Base-by-base conservation (phyloP, 495 filamentous ascomycete species). In the Astrothelium subdiscretum region DNA sequence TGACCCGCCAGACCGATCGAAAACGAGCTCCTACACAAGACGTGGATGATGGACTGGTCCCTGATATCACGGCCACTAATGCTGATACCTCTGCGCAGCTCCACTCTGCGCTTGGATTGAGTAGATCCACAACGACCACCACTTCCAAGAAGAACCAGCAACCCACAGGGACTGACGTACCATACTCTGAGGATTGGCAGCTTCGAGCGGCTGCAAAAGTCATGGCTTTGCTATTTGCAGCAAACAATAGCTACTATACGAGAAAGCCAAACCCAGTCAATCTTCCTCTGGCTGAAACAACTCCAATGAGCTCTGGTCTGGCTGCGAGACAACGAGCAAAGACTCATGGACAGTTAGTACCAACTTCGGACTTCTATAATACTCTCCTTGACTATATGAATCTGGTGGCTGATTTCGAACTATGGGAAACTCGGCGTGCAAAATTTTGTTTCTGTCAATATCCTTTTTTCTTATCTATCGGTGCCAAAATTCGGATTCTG, bases 391-490 rank as follows among this genome's bases (percentile, higher is more conserved):
- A 97, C 70, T 92, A 90, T 68, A 82, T 86, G 1, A 89, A 96
- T 69, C 81, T 97, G 1, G 82, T 95, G 62, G 84, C 85, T 0
- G 92, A 97, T 73, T 97, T 94, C 68, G 89, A 95, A 68, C 79
- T 80, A 20, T 97, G 92, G 92, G 92, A 96, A 72, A 80, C 83
- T 18, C 85, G 78, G 66, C 78, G 81, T 54, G 81, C 82, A 1
- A 88, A 83, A 64, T 96, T 97, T 67, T 83, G 90, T 3, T 96
- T 97, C 70, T 97, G 91, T 69, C 90, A 96, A 69, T 96, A 92
- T 68, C 92, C 92, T 2, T 95, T 96, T 74, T 88, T 96, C 67
- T 79, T 97, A 32, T 95, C 90, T 59, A 92, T 97, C 66, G 91
- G 90, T 75, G 87, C 91, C 31, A 97, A 97, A 74, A 96, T 95